Evolutionary conservation across 352 stramenopile genomes (phyloP).

Genomic region (Phytophthora pistaciae): DNA sequence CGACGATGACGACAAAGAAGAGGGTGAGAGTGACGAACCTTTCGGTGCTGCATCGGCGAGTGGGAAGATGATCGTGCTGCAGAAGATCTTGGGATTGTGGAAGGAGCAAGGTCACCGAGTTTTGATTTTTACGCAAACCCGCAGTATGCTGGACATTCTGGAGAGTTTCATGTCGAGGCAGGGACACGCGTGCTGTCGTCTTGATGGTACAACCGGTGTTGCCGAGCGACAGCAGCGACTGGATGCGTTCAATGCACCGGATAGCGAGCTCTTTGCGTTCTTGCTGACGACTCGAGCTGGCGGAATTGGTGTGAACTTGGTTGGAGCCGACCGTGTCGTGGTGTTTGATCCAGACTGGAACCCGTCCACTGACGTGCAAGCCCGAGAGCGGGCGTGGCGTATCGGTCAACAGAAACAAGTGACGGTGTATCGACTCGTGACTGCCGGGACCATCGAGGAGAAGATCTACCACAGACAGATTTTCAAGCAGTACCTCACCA

Average conservation of each 20-base stretch:
- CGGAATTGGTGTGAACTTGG: constrained; percentile 97
- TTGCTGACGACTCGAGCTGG: constrained; percentile 91
- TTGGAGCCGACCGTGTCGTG: constrained; percentile 96
- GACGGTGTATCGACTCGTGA: constrained; percentile 95
- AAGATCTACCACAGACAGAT: constrained; percentile 99
- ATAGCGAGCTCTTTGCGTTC: constrained; percentile 84
- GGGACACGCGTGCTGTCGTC: constrained; percentile 92
- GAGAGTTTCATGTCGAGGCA: constrained; percentile 90
- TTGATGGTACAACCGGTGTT: constrained; percentile 98
- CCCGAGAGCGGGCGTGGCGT: constrained; percentile 97
- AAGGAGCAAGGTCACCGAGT: constrained; percentile 96
- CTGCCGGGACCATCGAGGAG: constrained; percentile 98
- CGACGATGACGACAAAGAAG: constrained; percentile 27
- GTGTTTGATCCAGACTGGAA: constrained; percentile 99
- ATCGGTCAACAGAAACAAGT: constrained; percentile 91
- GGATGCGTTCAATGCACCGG: constrained; percentile 95
- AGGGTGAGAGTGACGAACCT: constrained; percentile 26
- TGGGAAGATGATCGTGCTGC: constrained; percentile 97
- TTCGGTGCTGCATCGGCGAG: constrained; percentile 80
- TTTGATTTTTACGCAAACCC: constrained; percentile 98
- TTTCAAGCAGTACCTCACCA: constrained; percentile 99
- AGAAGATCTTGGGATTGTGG: constrained; percentile 96
- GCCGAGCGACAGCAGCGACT: constrained; percentile 94
- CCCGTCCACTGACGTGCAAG: constrained; percentile 96
- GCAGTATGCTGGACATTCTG: constrained; percentile 98